Conservation (phyloP, 352 stramenopile genomes). For the Phytophthora quininea region DNA sequence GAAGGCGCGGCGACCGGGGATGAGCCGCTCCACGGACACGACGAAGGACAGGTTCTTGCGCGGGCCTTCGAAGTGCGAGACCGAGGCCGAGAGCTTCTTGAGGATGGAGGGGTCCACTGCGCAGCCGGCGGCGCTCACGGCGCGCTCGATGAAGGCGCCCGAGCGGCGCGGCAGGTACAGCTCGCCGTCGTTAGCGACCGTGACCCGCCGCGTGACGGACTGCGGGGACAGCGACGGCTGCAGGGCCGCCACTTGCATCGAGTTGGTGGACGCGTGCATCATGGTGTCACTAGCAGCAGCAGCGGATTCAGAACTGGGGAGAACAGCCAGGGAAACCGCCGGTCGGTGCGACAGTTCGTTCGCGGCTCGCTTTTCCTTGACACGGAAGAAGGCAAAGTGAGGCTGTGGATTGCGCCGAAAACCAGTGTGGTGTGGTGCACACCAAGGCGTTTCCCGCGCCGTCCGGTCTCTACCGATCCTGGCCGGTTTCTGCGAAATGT, state of each 20-base stretch:
- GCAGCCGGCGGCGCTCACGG: constrained; percentile 23
- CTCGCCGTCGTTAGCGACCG: constrained; percentile 44
- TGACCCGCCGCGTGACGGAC: constrained; percentile 44
- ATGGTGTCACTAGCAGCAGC: constrained; percentile 2
- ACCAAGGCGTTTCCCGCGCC: not conserved
- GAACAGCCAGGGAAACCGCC: constrained; percentile 12
- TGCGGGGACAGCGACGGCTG: constrained; percentile 51
- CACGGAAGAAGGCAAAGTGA: not conserved
- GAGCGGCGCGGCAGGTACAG: constrained; percentile 25
- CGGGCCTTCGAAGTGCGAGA: constrained; percentile 69
- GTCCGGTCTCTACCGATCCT: not conserved
- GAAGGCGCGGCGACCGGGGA: constrained; percentile 57
- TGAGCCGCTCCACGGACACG: constrained; percentile 78
- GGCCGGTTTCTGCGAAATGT: no score
- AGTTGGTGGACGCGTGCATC: constrained; percentile 36
- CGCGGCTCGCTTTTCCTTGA: not conserved
- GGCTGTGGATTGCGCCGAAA: not conserved
- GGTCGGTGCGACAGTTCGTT: not conserved
- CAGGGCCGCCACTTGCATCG: constrained; percentile 44
- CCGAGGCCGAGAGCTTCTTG: constrained; percentile 78
- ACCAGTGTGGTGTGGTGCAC: not conserved
- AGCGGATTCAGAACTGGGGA: constrained; percentile 12
- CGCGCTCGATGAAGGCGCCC: constrained; percentile 49
- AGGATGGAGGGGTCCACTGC: constrained; percentile 81
- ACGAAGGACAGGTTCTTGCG: constrained; percentile 82